Conservation (phyloP, 129 eudicot species). For the Saposhnikovia divaricata region DNA sequence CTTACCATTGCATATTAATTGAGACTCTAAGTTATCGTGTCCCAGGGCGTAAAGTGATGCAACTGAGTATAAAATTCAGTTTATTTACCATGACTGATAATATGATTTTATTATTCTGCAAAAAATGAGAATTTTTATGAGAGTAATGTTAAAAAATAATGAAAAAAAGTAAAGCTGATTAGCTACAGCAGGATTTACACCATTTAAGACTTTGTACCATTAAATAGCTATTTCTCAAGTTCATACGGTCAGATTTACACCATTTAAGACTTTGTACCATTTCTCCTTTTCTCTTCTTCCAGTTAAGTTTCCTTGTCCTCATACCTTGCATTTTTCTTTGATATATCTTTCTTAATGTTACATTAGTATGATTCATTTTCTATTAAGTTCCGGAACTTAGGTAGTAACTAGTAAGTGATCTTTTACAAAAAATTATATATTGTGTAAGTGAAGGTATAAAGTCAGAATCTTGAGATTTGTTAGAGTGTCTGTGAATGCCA, state of each 20-base stretch:
- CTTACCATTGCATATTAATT: not conserved
- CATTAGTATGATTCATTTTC: not conserved
- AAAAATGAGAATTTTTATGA: too few relatives aligned
- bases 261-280: not conserved
- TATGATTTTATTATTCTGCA: not conserved
- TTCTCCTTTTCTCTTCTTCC: not conserved
- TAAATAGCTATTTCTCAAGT: not conserved
- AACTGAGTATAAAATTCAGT: not conserved
- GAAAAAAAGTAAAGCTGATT: too few relatives aligned
- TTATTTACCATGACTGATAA: not conserved
- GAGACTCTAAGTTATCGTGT: not conserved
- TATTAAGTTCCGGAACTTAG: not conserved
- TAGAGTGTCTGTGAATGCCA: not conserved
- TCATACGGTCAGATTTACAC: not conserved
- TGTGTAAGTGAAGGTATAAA: not conserved
- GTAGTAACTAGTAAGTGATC: not conserved
- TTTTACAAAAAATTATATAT: not conserved
- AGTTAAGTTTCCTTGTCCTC: not conserved
- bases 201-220: too few relatives aligned
- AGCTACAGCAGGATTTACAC: too few relatives aligned
- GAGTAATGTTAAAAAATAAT: not conserved
- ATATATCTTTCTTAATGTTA: not conserved
- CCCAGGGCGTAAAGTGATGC: not conserved
- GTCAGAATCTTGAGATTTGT: not conserved
- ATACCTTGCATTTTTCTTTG: not conserved